Evolutionary conservation across 2,329 filamentous ascomycete species (phyloP).

Genomic region (Xylaria arbuscula): DNA sequence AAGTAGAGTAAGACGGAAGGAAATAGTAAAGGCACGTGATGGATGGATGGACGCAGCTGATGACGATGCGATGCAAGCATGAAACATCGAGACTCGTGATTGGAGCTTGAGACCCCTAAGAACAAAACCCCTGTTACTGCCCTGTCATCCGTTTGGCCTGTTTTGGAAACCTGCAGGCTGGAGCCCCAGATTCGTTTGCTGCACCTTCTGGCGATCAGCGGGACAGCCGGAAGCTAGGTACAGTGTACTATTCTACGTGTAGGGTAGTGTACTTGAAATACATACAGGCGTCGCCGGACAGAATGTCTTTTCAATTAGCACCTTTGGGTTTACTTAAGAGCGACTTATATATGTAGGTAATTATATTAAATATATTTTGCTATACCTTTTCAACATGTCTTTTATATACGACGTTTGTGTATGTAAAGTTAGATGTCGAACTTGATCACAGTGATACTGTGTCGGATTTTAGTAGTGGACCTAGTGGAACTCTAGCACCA

Average conservation of each 20-base stretch:
- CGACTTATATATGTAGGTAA: no score
- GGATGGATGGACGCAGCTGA: constrained; percentile 29
- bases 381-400: no score
- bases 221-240: constrained; percentile 5
- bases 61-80: constrained; percentile 30
- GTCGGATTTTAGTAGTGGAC: neutral
- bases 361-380: no score
- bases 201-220: constrained; percentile 20
- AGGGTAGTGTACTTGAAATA: no score
- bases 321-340: no score
- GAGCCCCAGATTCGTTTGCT: constrained; percentile 29
- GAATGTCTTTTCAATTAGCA: no score
- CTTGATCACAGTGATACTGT: neutral
- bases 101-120: neutral
- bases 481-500: neutral
- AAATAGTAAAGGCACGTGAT: constrained; percentile 41
- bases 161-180: constrained; percentile 8
- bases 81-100: constrained; percentile 32
- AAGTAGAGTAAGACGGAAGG: constrained; percentile 13
- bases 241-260: no score
- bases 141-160: constrained; percentile 24
- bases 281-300: no score
- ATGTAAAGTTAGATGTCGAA: no score
- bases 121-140: constrained; percentile 9
- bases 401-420: no score